Percentiles rank a stretch among this genome's conserved stretches.
Conservation (phyloP, 208 protist species). For the Trichomonas tenax region DNA sequence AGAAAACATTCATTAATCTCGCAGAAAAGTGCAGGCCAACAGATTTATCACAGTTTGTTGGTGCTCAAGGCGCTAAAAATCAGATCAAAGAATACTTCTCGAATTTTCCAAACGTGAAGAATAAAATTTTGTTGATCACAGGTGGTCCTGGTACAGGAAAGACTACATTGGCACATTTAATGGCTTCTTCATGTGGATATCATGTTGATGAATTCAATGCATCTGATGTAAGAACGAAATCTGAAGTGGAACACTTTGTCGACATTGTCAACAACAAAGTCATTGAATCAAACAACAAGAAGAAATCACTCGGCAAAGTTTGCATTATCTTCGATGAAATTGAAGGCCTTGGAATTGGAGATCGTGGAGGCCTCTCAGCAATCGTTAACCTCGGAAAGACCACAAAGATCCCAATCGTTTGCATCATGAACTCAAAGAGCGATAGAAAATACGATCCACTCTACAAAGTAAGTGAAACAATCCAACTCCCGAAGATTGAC, state of each 20-base stretch:
- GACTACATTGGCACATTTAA: constrained; percentile 72
- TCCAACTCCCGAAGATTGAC: not conserved
- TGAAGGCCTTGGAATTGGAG: constrained; percentile 76
- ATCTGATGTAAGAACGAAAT: constrained; percentile 61
- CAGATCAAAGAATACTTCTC: not conserved
- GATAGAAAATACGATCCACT: constrained; percentile 57
- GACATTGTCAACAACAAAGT: constrained; percentile 40
- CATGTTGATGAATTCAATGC: constrained; percentile 80
- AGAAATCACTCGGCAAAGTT: not conserved
- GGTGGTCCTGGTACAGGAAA: constrained; percentile 92
- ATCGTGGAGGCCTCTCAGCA: constrained; percentile 79
- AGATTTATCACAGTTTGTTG: not conserved
- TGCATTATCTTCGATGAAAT: constrained; percentile 95
- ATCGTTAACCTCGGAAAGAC: constrained; percentile 75
- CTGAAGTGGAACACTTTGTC: constrained; percentile 23
- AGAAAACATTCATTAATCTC: not conserved
- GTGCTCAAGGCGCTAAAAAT: not conserved
- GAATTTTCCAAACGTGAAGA: not conserved
- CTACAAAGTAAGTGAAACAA: not conserved
- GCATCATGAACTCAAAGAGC: constrained; percentile 87
- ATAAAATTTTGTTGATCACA: constrained; percentile 81
- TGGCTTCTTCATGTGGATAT: constrained; percentile 61
- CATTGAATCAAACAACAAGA: constrained; percentile 9
- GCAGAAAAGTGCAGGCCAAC: not conserved
- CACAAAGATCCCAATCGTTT: constrained; percentile 79